phyloP scores from a whole-genome alignment of 1,284 basidiomycete genomes.

The Ustilago sp. region DNA sequence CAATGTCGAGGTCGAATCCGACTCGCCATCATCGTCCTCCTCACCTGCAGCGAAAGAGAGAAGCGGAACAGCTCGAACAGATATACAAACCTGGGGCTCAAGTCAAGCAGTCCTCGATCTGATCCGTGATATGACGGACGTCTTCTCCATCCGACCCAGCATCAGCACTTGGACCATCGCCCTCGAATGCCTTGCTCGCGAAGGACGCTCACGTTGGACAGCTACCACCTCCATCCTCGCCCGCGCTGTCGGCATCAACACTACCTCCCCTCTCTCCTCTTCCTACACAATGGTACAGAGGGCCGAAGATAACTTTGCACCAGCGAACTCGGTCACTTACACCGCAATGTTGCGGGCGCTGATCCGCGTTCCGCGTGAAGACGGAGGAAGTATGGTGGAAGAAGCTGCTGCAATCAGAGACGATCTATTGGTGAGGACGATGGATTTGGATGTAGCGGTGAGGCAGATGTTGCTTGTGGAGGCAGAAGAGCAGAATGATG shows the following conservation, averaged over 20 bases:
- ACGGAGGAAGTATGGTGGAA: constrained; percentile 30
- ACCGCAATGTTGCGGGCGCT: constrained; percentile 39
- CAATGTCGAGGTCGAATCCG: constrained; percentile 5
- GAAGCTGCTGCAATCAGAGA: constrained; percentile 33
- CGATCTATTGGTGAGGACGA: constrained; percentile 34
- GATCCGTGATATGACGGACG: constrained; percentile 43
- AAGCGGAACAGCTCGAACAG: not conserved
- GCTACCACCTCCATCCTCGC: constrained; percentile 22
- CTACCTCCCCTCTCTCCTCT: constrained; percentile 2
- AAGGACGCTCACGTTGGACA: constrained; percentile 28
- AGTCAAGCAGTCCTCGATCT: constrained; percentile 29
- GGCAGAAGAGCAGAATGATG: constrained; percentile 14
- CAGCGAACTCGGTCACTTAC: constrained; percentile 39
- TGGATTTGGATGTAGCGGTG: constrained; percentile 20
- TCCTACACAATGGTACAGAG: not conserved
- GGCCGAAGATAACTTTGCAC: constrained; percentile 14
- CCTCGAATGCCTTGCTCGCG: constrained; percentile 38
- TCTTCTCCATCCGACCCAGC: constrained; percentile 23
- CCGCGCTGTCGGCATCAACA: constrained; percentile 35
- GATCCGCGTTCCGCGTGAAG: constrained; percentile 12
- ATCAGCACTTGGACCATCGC: constrained; percentile 48
- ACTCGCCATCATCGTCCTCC: not conserved
- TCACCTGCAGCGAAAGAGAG: not conserved
- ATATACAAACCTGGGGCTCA: constrained; percentile 29
- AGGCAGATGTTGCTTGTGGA: not conserved